Percentiles rank a stretch among this genome's conserved stretches.
Conservation (phyloP, 2,329 filamentous ascomycete genomes). For the Alternaria metachromatica region DNA sequence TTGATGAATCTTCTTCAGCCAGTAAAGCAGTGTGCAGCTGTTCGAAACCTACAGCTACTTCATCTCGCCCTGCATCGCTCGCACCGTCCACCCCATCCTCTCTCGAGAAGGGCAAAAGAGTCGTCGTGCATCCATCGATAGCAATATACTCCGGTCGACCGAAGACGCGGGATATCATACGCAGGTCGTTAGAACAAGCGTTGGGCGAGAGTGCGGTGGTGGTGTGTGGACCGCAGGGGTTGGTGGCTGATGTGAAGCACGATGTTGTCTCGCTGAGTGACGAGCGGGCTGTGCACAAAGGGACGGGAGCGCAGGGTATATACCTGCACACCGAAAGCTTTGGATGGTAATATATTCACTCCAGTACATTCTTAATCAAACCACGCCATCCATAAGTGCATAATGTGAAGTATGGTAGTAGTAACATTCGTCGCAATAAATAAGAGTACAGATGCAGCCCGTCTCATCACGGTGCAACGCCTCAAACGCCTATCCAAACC, state of each 20-base stretch:
- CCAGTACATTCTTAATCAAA: neutral
- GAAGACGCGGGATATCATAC: constrained; percentile 58
- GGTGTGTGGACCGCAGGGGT: constrained; percentile 64
- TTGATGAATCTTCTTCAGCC: constrained; percentile 50
- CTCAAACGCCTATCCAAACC: constrained; percentile 14
- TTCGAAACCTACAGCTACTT: neutral
- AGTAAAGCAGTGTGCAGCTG: constrained; percentile 26
- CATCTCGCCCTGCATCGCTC: constrained; percentile 12
- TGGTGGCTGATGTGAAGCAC: constrained; percentile 63
- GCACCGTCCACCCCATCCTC: constrained; percentile 20
- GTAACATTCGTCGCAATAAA: constrained; percentile 14
- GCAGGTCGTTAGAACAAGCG: constrained; percentile 63
- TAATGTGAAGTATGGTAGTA: constrained; percentile 8
- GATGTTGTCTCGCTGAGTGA: constrained; percentile 65
- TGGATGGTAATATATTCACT: constrained; percentile 12
- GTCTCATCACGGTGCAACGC: constrained; percentile 3
- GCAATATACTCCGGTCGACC: constrained; percentile 60
- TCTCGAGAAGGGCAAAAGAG: constrained; percentile 9
- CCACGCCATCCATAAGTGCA: neutral
- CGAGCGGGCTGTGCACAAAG: constrained; percentile 71
- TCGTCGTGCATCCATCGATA: constrained; percentile 42
- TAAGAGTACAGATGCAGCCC: constrained; percentile 5
- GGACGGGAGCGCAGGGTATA: constrained; percentile 69
- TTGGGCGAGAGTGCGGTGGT: constrained; percentile 68
- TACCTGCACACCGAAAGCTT: constrained; percentile 67